Conservation (phyloP, 345 rosid genomes). For the Lenwebbia sp. region DNA sequence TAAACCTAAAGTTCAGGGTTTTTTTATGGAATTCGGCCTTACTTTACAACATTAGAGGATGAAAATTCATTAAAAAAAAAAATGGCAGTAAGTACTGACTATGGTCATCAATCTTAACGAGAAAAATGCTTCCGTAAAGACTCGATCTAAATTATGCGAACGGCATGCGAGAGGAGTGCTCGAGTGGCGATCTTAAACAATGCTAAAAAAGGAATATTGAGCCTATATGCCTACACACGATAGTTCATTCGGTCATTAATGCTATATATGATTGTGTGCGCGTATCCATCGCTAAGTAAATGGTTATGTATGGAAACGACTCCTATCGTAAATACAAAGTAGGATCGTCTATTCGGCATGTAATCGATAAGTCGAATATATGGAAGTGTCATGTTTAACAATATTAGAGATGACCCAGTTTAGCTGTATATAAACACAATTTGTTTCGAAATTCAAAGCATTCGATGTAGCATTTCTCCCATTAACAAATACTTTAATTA, state of each 20-base stretch:
- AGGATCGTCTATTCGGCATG: neutral
- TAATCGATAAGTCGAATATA: neutral
- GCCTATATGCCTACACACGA: neutral
- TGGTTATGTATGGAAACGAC: neutral
- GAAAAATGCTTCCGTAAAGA: neutral
- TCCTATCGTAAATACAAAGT: neutral
- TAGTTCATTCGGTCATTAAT: too few relatives aligned
- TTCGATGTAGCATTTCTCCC: neutral
- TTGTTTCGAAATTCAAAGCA: neutral
- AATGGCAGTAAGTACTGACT: accelerated
- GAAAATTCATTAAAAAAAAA: neutral
- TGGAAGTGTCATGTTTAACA: neutral
- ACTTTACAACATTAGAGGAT: neutral
- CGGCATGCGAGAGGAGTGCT: neutral
- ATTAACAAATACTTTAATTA: neutral
- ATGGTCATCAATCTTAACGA: neutral
- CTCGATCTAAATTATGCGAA: neutral
- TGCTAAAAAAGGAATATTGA: neutral
- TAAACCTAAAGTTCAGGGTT: too few relatives aligned
- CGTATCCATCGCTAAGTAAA: neutral
- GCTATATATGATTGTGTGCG: too few relatives aligned
- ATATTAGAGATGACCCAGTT: neutral
- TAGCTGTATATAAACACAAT: too few relatives aligned
- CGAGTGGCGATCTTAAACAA: neutral
- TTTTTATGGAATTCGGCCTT: too few relatives aligned